Percentiles rank a stretch among this genome's conserved stretches.
Conservation (phyloP, 78 protist species). For the Cavenderia fasciculata region DNA sequence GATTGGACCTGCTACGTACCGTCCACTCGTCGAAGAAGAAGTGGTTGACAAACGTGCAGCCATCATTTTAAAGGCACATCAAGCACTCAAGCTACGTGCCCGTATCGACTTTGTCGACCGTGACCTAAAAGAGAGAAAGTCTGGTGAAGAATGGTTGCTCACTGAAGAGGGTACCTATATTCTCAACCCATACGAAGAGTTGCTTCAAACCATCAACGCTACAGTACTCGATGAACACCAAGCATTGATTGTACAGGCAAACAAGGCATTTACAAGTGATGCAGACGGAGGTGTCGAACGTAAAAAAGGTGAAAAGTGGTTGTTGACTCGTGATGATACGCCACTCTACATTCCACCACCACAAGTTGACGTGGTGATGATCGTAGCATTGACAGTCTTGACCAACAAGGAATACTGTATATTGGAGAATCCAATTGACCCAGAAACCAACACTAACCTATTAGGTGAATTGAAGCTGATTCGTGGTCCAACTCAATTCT, state of each 20-base stretch:
- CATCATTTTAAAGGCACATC: slow-evolving; percentile 35
- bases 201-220: slow-evolving; percentile 2
- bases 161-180: slow-evolving; percentile 30
- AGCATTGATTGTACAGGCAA: not conserved
- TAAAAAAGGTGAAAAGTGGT: slow-evolving; percentile 49
- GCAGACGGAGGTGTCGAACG: slow-evolving; percentile 33
- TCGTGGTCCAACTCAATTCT: slow-evolving; percentile 30
- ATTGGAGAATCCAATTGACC: not conserved
- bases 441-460: not conserved
- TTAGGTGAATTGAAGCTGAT: slow-evolving; percentile 13
- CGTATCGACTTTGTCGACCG: slow-evolving; percentile 20
- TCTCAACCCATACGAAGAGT: slow-evolving; percentile 37
- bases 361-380: slow-evolving; percentile 4
- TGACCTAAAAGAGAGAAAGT: not conserved
- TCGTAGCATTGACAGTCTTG: not conserved
- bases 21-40: slow-evolving; percentile 51
- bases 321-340: slow-evolving; percentile 19
- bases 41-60: slow-evolving; percentile 9
- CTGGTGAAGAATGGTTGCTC: slow-evolving; percentile 62
- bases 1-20: slow-evolving; percentile 80
- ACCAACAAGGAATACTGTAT: not conserved
- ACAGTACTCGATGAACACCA: slow-evolving; percentile 6
- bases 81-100: slow-evolving; percentile 15
- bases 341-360: slow-evolving; percentile 43
- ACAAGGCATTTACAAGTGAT: not conserved